Conservation (phyloP, 2,329 filamentous ascomycete genomes). For the Aspergillus sp. region DNA sequence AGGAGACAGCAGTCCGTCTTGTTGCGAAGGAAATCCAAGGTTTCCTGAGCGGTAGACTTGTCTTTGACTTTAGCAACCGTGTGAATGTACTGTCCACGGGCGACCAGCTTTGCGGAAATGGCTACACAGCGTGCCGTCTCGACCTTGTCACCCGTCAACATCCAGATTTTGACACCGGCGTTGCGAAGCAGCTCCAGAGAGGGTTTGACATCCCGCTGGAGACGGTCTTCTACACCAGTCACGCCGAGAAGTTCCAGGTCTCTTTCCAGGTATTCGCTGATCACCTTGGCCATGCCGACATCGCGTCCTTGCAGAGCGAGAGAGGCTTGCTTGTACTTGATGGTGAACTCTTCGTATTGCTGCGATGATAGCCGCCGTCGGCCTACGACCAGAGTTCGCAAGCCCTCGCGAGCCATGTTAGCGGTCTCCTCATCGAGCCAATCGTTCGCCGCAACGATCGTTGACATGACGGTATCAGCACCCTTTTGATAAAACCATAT, state of each 20-base stretch:
- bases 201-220: constrained; percentile 93
- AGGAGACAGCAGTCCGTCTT: constrained; percentile 85
- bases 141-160: constrained; percentile 98
- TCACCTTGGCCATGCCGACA: constrained; percentile 74
- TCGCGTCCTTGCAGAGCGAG: constrained; percentile 80
- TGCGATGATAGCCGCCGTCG: constrained; percentile 77
- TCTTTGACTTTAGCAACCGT: constrained; percentile 83
- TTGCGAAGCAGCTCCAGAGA: constrained; percentile 93
- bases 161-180: constrained; percentile 99
- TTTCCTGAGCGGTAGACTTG: constrained; percentile 81
- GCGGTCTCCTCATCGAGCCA: constrained; percentile 98
- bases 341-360: constrained; percentile 79
- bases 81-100: constrained; percentile 92
- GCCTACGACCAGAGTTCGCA: constrained; percentile 93
- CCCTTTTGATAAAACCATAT: constrained; percentile 99
- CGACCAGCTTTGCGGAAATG: constrained; percentile 89
- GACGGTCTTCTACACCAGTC: constrained; percentile 94
- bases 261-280: constrained; percentile 78
- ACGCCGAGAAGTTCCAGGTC: constrained; percentile 94
- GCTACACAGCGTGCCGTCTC: constrained; percentile 97
- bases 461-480: constrained; percentile 96
- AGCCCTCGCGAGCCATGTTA: constrained; percentile 98
- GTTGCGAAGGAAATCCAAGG: constrained; percentile 82
- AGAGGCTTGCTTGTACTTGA: constrained; percentile 75
- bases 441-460: constrained; percentile 92